Evolutionary conservation across 139 green algal species (phyloP).

Genomic region (Pedinophyceae sp.): DNA sequence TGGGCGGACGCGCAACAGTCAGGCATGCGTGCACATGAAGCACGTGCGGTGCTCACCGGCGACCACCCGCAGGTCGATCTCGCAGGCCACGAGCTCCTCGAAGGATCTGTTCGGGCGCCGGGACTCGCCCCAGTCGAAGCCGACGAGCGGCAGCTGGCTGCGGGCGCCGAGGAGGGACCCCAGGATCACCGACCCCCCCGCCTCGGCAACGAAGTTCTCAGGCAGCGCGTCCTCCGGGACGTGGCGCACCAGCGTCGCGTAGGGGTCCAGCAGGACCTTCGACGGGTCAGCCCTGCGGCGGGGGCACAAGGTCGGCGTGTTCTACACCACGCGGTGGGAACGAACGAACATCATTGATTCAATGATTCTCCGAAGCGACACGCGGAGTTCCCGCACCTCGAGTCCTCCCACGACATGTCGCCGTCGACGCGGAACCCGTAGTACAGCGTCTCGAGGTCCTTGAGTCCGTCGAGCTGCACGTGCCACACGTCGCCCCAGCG

Average conservation of each 20-base stretch:
- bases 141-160: not conserved
- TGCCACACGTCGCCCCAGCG: constrained; percentile 41
- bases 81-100: not conserved
- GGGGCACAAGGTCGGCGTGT: too few relatives aligned
- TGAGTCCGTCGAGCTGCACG: constrained; percentile 9
- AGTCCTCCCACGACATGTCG: not conserved
- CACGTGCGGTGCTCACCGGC: too few relatives aligned
- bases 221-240: not conserved
- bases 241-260: not conserved
- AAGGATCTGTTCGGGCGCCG: not conserved
- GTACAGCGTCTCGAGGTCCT: constrained; percentile 2
- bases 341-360: too few relatives aligned
- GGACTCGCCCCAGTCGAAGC: not conserved
- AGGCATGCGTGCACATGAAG: too few relatives aligned
- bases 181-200: not conserved
- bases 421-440: not conserved
- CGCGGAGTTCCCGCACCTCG: not conserved
- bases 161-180: not conserved
- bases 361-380: too few relatives aligned
- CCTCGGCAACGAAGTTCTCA: not conserved
- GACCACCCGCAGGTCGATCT: too few relatives aligned
- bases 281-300: not conserved
- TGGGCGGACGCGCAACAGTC: too few relatives aligned
- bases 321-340: too few relatives aligned
- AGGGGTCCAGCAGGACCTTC: not conserved